These are phyloP conservation scores for Ramaria sp. DNA, from an alignment of 768 basidiomycete species.

Conservation along the genomic window DNA sequence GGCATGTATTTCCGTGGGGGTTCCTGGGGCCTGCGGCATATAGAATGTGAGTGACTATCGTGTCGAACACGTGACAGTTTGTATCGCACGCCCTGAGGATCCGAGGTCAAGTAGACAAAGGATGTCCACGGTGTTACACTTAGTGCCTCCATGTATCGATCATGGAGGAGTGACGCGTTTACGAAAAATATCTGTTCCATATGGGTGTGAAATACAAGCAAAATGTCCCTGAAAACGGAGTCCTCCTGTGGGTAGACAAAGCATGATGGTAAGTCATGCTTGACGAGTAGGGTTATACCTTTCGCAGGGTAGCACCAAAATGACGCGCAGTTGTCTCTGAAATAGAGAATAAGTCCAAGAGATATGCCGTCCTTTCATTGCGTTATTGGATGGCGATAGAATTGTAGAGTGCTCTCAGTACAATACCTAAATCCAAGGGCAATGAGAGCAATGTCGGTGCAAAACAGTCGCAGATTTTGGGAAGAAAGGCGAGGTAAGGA, in stretches of 20 bases:
- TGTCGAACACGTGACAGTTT: neutral
- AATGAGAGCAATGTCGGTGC: neutral
- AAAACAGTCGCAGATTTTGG: neutral
- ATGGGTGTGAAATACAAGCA: constrained; percentile 34
- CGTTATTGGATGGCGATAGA: neutral
- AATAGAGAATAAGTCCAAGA: neutral
- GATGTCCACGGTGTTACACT: neutral
- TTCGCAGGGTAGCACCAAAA: neutral
- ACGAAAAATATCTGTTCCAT: constrained; percentile 48
- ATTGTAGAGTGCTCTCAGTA: neutral
- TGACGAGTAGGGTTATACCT: neutral
- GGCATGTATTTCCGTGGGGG: neutral
- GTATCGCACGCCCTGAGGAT: constrained; percentile 12
- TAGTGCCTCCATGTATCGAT: neutral
- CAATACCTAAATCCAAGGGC: neutral
- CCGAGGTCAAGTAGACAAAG: constrained; percentile 5
- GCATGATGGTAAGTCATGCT: neutral
- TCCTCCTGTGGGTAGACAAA: constrained; percentile 9
- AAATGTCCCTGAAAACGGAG: constrained; percentile 28
- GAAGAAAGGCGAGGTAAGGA: neutral
- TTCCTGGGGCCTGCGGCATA: neutral
- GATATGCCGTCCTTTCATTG: neutral
- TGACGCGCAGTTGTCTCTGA: neutral
- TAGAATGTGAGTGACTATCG: neutral
- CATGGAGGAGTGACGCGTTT: constrained; percentile 22